Base-by-base conservation (phyloP, 805 yeast genomes). In the Metschnikowia santaceciliae region DNA sequence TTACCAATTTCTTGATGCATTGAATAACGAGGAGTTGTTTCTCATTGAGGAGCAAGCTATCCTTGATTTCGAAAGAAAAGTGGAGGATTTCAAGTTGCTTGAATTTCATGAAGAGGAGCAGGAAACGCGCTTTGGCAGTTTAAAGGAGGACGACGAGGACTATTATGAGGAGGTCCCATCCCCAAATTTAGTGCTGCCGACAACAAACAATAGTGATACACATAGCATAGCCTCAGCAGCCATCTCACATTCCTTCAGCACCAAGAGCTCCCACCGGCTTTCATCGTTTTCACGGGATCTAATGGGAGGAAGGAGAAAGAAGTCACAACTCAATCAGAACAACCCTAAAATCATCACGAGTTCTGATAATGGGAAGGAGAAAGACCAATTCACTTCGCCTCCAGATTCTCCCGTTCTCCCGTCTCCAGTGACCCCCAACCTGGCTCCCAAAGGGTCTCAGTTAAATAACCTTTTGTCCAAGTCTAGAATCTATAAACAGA, bases 401-500 rank as follows among this genome's bases (percentile, higher is more conserved):
- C 44, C 44, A 6, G 36, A 30, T 4, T 41, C 51, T 23, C 47
- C 49, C 14, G 35, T 32, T n/a, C 36, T 11, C 11, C 48, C 34
- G n/a, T 40, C 19, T 8, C 46, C 44, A 15, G 35, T n/a, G 53
- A 43, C 35, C 33, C 41, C 45, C 32, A n/a, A 32, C 8, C 43
- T n/a, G 33, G 26, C 40, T 13, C 49, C 43, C n/a, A 53, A 50
- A 32, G 42, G 45, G 5, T 48, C 49, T 19, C 52, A 46, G 38
- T 49, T 63, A 23, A 63, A 63, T 48, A 49, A 57, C 15, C 48
- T 68, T 22, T 57, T 68, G 26, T 57, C 71, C 15, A 73, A 72
- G 50, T 65, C 75, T 3, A 62, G 63, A 51, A 59, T 73, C 36
- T 73, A 72, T 53, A 67, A 66, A 51, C 66, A 67, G 49, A 57